These are phyloP conservation scores for Ascochyta koolunga DNA, from an alignment of 2,329 filamentous ascomycete species.

Conservation along the genomic window DNA sequence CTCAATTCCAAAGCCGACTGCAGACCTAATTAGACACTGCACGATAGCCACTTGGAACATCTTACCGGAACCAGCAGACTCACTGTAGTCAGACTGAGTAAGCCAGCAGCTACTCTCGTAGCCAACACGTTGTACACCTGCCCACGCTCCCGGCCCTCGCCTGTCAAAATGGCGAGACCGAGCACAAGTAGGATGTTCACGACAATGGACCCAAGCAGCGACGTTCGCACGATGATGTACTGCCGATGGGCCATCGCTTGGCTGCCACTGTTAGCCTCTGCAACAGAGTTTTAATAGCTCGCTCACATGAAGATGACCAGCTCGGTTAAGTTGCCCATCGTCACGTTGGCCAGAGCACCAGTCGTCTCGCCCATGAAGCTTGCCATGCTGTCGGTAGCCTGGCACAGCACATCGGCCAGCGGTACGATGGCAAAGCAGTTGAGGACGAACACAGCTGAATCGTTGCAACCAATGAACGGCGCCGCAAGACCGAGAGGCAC, in stretches of 20 bases:
- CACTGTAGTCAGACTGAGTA: slow-evolving; percentile 75
- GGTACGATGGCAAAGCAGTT: slow-evolving; percentile 24
- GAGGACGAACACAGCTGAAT: slow-evolving; percentile 60
- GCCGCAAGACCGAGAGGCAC: slow-evolving; percentile 71
- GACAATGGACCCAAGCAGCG: slow-evolving; percentile 82
- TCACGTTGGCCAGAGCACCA: slow-evolving; percentile 38
- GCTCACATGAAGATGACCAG: slow-evolving; percentile 73
- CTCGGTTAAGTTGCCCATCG: slow-evolving; percentile 84
- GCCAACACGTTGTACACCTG: slow-evolving; percentile 88
- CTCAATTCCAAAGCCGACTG: slow-evolving; percentile 16
- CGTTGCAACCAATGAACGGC: slow-evolving; percentile 61
- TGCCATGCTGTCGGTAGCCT: slow-evolving; percentile 72
- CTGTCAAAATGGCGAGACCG: slow-evolving; percentile 84
- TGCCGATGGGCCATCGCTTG: slow-evolving; percentile 74
- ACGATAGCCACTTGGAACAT: not conserved
- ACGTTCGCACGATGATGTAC: slow-evolving; percentile 86
- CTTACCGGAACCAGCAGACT: slow-evolving; percentile 79
- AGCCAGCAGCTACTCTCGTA: slow-evolving; percentile 79
- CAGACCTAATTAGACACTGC: not conserved
- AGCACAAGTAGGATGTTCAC: slow-evolving; percentile 84
- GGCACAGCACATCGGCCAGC: slow-evolving; percentile 20
- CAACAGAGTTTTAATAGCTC: not conserved
- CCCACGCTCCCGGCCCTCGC: slow-evolving; percentile 74
- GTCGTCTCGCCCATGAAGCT: slow-evolving; percentile 73
- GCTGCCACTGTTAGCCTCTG: slow-evolving; percentile 57